Conservation (phyloP, 139 green algal species). For the Picochlorum sp. region DNA sequence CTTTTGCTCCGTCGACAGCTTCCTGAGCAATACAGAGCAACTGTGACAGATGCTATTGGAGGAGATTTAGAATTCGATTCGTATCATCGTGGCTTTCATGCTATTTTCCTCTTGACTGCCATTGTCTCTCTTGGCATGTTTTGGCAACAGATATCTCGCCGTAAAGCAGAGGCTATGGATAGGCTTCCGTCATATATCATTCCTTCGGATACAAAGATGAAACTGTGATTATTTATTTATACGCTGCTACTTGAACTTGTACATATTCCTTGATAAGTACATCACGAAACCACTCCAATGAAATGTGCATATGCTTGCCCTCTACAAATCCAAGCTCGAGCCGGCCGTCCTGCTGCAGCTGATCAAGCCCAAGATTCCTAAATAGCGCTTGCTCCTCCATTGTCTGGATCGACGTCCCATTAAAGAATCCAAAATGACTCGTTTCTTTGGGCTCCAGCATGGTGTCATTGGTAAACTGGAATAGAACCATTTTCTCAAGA, state of each 20-base stretch:
- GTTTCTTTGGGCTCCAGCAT: slow-evolving; percentile 71
- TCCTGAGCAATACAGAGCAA: slow-evolving; percentile 46
- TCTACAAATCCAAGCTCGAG: slow-evolving; percentile 34
- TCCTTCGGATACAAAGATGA: neutral
- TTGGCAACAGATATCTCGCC: slow-evolving; percentile 16
- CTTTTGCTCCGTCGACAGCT: slow-evolving; percentile 78
- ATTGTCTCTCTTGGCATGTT: slow-evolving; percentile 30
- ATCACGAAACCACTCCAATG: slow-evolving; percentile 56
- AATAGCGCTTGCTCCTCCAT: slow-evolving; percentile 35
- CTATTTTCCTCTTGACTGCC: slow-evolving; percentile 22
- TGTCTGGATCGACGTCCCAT: slow-evolving; percentile 49
- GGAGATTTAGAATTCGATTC: slow-evolving; percentile 77
- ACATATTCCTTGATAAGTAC: slow-evolving; percentile 42
- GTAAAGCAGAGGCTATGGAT: slow-evolving; percentile 18
- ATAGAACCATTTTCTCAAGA: slow-evolving; percentile 65
- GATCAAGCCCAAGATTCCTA: slow-evolving; percentile 54
- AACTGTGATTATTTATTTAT: neutral
- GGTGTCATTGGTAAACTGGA: slow-evolving; percentile 67
- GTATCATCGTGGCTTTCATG: slow-evolving; percentile 53
- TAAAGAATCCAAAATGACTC: slow-evolving; percentile 66
- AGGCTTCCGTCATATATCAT: slow-evolving; percentile 4
- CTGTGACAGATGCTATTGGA: slow-evolving; percentile 58
- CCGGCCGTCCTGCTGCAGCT: slow-evolving; percentile 47
- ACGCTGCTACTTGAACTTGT: neutral
- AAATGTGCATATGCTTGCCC: slow-evolving; percentile 76